These are phyloP conservation scores for Fusarium succisae DNA, from an alignment of 2,329 filamentous ascomycete species.

Conservation along the genomic window DNA sequence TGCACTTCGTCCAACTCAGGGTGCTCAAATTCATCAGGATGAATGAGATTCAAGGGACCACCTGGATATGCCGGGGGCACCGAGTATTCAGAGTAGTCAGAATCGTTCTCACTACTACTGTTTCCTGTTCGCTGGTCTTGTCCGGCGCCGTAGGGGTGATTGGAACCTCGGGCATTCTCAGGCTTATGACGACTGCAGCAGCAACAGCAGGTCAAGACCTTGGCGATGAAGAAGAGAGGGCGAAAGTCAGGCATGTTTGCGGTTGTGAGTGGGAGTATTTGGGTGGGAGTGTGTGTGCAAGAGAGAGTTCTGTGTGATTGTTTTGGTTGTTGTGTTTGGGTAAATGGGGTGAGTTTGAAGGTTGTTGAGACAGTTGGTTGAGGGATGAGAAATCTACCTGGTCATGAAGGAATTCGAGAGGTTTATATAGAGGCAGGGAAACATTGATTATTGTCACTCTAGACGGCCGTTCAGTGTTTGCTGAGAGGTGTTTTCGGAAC, in stretches of 20 bases:
- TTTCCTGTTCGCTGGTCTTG: not conserved
- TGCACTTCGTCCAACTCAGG: not conserved
- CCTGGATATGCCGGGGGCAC: not conserved
- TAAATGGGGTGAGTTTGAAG: not conserved
- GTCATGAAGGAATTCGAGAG: not conserved
- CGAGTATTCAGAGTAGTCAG: not conserved
- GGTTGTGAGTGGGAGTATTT: not conserved
- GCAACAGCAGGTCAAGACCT: constrained; percentile 5
- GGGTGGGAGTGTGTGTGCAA: no score
- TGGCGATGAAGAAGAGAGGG: constrained; percentile 6
- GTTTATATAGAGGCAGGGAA: not conserved
- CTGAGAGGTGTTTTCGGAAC: not conserved
- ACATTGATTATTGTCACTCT: no score
- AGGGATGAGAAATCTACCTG: not conserved
- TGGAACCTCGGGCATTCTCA: no score
- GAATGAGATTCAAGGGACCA: not conserved
- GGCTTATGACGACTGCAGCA: not conserved
- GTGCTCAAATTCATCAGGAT: constrained; percentile 1
- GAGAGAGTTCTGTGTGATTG: not conserved
- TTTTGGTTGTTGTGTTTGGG: not conserved
- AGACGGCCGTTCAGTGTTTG: not conserved
- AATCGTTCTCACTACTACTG: not conserved
- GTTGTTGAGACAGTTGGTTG: not conserved
- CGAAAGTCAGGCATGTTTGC: constrained; percentile 31
- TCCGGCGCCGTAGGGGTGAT: not conserved